Evolutionary conservation across 148 eudicot genomes (phyloP).

Genomic region (Chenopodium berlandieri): DNA sequence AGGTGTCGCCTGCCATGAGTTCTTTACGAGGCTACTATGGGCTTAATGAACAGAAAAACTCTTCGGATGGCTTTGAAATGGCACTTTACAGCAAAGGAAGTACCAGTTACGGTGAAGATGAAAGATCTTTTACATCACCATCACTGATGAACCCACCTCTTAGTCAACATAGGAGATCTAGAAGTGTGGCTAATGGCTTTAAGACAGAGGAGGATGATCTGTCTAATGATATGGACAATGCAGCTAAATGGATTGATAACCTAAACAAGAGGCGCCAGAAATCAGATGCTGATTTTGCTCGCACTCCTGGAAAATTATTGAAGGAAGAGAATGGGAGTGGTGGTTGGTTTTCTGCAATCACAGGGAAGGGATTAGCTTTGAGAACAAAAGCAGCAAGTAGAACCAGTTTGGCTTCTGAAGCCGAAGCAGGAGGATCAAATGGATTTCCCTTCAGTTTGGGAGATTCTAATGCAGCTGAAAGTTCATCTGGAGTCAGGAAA

Average conservation of each 20-base stretch:
- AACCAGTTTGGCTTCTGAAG: constrained; percentile 48
- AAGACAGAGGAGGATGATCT: constrained; percentile 43
- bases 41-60: constrained; percentile 33
- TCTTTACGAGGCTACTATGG: constrained; percentile 76
- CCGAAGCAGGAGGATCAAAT: constrained; percentile 34
- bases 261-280: constrained; percentile 53
- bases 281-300: constrained; percentile 53
- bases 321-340: constrained; percentile 63
- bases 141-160: constrained; percentile 49
- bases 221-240: constrained; percentile 30
- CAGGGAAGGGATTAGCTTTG: constrained; percentile 81
- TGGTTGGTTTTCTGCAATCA: constrained; percentile 61
- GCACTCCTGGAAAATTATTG: constrained; percentile 63
- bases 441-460: constrained; percentile 35
- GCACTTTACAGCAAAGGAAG: constrained; percentile 53
- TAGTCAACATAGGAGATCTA: constrained; percentile 64
- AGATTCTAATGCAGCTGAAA: constrained; percentile 46
- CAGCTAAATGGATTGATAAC: constrained; percentile 50
- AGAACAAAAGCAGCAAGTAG: constrained; percentile 73
- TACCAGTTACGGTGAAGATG: constrained; percentile 42
- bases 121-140: constrained; percentile 36
- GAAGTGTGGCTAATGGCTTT: constrained; percentile 64
- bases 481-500: constrained; percentile 55
- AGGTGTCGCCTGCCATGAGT: constrained; percentile 81
- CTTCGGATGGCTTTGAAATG: constrained; percentile 74